Base-by-base conservation (phyloP, 2,329 filamentous ascomycete genomes). In the Fusarium chaquense region DNA sequence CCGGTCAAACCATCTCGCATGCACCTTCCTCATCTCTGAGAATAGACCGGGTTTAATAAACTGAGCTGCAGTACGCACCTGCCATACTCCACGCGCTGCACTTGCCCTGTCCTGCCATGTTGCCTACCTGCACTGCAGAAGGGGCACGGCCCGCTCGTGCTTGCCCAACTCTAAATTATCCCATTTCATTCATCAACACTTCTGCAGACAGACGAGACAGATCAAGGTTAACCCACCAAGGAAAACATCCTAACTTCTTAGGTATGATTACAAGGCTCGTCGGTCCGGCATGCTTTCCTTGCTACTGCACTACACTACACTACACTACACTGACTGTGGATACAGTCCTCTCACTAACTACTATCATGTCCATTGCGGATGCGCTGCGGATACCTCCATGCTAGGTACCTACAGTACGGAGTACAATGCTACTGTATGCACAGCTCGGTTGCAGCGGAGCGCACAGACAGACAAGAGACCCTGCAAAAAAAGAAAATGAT, bases 131-230 rank as follows among this genome's bases (percentile, higher is more conserved):
- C 22, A 40, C 49, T 51, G 49, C 49, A 28, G 49, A 51, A 52
- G 24, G 49, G 49, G 49, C 33, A 40, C 49, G 49, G 49, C 33
- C 49, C 49, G 49, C 49, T 52, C 35, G 24, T 52, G 13, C 35
- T 40, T 52, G 49, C 35, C 24, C 18, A 52, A 52, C 49, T 52
- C 49, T 52, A 52, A 52, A 52, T 52, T 41, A 41, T 52, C 49
- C n/a, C n/a, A 33, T 38, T 52, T 30, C 32, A 22, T 52, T 20
- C 28, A 30, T 30, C 24, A 40, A 41, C 24, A 30, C 30, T 36
- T 40, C 38, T 40, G 12, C 12, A 15, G 20, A 20, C 36, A 20
- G n/a, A 40, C 15, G 15, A 26, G 41, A 44, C 10, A 26, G 13
- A 40, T 28, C 49, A 52, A 40, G 13, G 13, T 20, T n/a, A 22